These are phyloP conservation scores for Metschnikowia peoriensis DNA, from an alignment of 805 yeast genomes.

Conservation along the genomic window DNA sequence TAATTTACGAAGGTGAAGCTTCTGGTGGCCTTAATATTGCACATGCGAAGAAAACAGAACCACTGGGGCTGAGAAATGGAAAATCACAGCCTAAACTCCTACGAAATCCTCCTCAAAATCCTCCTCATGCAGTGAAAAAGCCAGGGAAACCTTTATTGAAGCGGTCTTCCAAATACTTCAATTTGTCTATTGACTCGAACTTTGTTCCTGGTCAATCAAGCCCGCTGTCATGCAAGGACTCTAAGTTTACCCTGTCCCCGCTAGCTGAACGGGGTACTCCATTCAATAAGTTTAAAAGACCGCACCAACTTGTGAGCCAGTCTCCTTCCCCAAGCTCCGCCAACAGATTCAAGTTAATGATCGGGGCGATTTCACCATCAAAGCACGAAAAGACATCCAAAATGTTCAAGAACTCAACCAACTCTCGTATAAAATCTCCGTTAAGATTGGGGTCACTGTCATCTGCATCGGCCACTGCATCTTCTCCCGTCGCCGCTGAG, in stretches of 20 bases:
- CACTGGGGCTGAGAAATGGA: not conserved
- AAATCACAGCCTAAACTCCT: not conserved
- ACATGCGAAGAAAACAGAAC: not conserved
- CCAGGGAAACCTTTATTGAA: slow-evolving; percentile 26
- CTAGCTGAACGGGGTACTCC: slow-evolving; percentile 15
- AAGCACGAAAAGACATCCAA: slow-evolving; percentile 19
- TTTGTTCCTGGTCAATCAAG: slow-evolving; percentile 19
- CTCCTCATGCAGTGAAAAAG: not conserved
- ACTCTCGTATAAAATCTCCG: slow-evolving; percentile 36
- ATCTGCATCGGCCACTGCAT: not conserved
- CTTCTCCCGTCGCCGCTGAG: slow-evolving; percentile 14
- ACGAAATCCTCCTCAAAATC: not conserved
- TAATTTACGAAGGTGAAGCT: not conserved
- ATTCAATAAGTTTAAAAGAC: slow-evolving; percentile 38
- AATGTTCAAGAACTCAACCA: slow-evolving; percentile 35
- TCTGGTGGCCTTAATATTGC: not conserved
- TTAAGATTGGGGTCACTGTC: slow-evolving; percentile 13
- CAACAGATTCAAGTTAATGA: slow-evolving; percentile 13
- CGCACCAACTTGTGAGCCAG: slow-evolving; percentile 43
- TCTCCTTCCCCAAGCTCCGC: slow-evolving; percentile 38
- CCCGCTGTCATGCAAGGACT: slow-evolving; percentile 9
- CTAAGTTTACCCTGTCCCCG: slow-evolving; percentile 17
- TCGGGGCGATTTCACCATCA: slow-evolving; percentile 13
- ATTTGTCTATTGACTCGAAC: slow-evolving; percentile 37
- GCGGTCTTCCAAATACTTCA: slow-evolving; percentile 41